Evolutionary conservation across 2,329 filamentous ascomycete genomes (phyloP).

Genomic region (Pseudocercospora macadamiae): DNA sequence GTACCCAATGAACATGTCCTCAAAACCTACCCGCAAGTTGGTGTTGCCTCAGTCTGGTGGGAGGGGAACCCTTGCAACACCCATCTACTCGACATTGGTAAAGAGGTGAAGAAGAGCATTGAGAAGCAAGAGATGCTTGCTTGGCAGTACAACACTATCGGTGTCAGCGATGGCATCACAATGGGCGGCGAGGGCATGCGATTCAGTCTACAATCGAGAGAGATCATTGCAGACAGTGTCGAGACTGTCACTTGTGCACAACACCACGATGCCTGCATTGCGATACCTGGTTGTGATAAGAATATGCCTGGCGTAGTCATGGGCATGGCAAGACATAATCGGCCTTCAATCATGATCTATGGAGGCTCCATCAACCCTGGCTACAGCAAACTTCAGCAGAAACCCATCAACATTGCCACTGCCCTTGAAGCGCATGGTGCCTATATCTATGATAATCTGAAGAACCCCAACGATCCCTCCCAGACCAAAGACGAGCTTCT

Average conservation of each 20-base stretch:
- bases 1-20: conserved; percentile 81
- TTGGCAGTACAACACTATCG: conserved; percentile 90
- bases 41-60: conserved; percentile 93
- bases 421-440: conserved; percentile 89
- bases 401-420: conserved; percentile 82
- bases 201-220: conserved; percentile 85
- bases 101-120: conserved; percentile 81
- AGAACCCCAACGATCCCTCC: conserved; percentile 68
- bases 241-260: conserved; percentile 92
- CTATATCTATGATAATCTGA: conserved; percentile 73
- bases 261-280: conserved; percentile 89
- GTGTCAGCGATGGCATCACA: conserved; percentile 88
- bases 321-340: conserved; percentile 87
- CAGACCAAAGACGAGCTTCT: conserved; percentile 77
- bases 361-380: conserved; percentile 88
- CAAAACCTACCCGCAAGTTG: conserved; percentile 88
- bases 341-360: conserved; percentile 93
- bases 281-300: conserved; percentile 94
- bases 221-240: conserved; percentile 92
- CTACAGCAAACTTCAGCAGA: conserved; percentile 74
- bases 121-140: conserved; percentile 83
- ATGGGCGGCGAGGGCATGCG: conserved; percentile 97
- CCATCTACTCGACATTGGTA: conserved; percentile 80
- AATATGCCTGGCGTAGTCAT: conserved; percentile 82
- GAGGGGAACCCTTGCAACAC: conserved; percentile 89